phyloP scores from a whole-genome alignment of 1,284 basidiomycete genomes.

The Porogramme epimiltina region DNA sequence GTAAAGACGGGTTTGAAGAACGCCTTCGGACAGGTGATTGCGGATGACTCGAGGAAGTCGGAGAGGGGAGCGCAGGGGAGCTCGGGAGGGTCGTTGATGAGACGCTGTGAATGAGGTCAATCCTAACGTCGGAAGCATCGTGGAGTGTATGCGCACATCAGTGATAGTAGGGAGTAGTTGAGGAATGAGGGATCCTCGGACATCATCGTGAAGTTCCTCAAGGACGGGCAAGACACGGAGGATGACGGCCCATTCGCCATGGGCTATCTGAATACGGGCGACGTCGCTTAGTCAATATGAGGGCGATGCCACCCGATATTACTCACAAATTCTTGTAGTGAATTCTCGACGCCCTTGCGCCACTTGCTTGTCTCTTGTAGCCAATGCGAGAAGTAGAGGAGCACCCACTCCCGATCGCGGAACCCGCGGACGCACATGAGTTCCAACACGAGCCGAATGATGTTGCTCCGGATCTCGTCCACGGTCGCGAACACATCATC shows the following conservation, averaged over 20 bases:
- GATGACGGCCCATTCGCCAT: slow-evolving; percentile 44
- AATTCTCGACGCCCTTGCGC: slow-evolving; percentile 44
- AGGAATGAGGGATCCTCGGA: slow-evolving; percentile 34
- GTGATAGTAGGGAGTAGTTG: slow-evolving; percentile 49
- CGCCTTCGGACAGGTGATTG: slow-evolving; percentile 58
- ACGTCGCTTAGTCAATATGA: slow-evolving; percentile 7
- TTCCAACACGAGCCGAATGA: slow-evolving; percentile 43
- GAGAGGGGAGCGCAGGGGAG: slow-evolving; percentile 46
- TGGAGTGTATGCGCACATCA: slow-evolving; percentile 44
- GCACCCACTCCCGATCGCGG: slow-evolving; percentile 27
- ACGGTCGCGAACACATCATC: slow-evolving; percentile 26
- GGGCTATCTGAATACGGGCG: slow-evolving; percentile 39
- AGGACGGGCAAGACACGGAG: slow-evolving; percentile 44
- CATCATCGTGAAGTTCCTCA: slow-evolving; percentile 46
- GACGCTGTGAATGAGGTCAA: slow-evolving; percentile 36
- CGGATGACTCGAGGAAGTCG: slow-evolving; percentile 51
- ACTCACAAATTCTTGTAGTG: slow-evolving; percentile 44
- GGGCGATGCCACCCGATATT: background rate
- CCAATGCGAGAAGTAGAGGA: slow-evolving; percentile 44
- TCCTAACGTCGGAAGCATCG: background rate
- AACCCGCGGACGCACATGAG: slow-evolving; percentile 39
- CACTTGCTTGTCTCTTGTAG: slow-evolving; percentile 40
- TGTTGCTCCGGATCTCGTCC: slow-evolving; percentile 25
- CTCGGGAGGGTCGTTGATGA: slow-evolving; percentile 52
- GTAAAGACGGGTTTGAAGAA: slow-evolving; percentile 79